Conservation (phyloP, 768 basidiomycete species). For the Candolleomyces aberdarensis region DNA sequence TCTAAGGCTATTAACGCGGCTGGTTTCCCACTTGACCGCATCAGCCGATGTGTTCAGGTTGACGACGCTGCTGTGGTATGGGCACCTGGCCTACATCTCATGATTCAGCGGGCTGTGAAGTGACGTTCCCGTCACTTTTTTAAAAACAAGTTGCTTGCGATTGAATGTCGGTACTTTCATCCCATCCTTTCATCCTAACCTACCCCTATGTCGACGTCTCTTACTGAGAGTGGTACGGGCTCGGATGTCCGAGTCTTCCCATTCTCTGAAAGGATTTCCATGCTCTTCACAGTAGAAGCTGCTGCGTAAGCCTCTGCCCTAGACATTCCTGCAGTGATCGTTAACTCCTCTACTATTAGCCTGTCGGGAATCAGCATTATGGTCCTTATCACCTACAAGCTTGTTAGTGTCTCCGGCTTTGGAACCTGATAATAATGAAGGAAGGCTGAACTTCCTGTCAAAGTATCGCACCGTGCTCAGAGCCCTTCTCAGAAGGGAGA, state of each 20-base stretch:
- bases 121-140: background rate
- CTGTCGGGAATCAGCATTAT: background rate
- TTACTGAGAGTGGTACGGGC: background rate
- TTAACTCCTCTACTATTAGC: background rate
- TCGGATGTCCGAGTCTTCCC: background rate
- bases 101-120: background rate
- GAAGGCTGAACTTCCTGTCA: background rate
- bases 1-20: no score
- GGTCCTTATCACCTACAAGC: constrained; percentile 2
- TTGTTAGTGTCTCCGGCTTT: background rate
- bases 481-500: background rate
- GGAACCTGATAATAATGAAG: background rate
- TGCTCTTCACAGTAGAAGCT: constrained; percentile 1
- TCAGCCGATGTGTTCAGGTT: no score
- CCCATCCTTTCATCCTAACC: background rate
- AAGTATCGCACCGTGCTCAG: background rate
- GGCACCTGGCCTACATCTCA: background rate
- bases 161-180: background rate
- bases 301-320: background rate
- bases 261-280: background rate
- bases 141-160: background rate
- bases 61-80: no score
- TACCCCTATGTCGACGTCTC: background rate
- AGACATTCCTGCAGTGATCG: background rate
- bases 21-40: no score